These are phyloP conservation scores for Aspergillus fumigatus DNA, from an alignment of 2,329 filamentous ascomycete genomes.

Conservation along the genomic window DNA sequence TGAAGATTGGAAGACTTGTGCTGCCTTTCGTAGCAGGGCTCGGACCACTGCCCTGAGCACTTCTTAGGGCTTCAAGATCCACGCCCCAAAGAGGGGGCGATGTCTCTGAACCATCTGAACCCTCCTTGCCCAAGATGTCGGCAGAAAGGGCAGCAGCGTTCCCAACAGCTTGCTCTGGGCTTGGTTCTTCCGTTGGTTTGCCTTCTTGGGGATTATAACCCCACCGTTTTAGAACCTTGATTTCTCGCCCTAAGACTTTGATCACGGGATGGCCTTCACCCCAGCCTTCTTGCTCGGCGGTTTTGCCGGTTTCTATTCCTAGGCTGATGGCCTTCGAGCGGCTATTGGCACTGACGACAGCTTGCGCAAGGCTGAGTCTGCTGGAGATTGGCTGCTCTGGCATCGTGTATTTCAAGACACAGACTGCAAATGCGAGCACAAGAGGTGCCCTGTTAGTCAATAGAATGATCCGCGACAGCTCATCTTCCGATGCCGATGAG, in stretches of 20 bases:
- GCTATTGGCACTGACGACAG: slow-evolving; percentile 77
- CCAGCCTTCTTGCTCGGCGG: slow-evolving; percentile 66
- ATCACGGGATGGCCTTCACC: slow-evolving; percentile 71
- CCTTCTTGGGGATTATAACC: slow-evolving; percentile 62
- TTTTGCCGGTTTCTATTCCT: slow-evolving; percentile 62
- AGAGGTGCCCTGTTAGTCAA: slow-evolving; percentile 78
- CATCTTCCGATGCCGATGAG: slow-evolving; percentile 46
- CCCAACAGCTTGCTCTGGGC: neutral
- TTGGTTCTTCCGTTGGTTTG: slow-evolving; percentile 22
- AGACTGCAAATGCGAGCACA: slow-evolving; percentile 73
- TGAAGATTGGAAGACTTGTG: slow-evolving; percentile 64
- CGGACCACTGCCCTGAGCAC: slow-evolving; percentile 33
- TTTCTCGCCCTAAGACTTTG: slow-evolving; percentile 66
- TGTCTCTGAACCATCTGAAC: slow-evolving; percentile 4
- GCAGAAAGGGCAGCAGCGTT: neutral
- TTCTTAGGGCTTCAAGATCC: slow-evolving; percentile 53
- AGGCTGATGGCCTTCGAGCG: slow-evolving; percentile 70
- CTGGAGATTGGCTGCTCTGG: slow-evolving; percentile 82
- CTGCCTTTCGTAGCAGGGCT: slow-evolving; percentile 15
- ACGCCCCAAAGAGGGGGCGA: slow-evolving; percentile 54
- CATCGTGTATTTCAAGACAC: slow-evolving; percentile 73
- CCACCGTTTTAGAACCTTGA: slow-evolving; percentile 71
- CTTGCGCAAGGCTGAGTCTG: slow-evolving; percentile 75
- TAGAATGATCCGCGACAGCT: slow-evolving; percentile 55
- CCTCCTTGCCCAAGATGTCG: slow-evolving; percentile 11